phyloP scores from a whole-genome alignment of 371 early-diverging fungal species.

The Mortierella sp. region DNA sequence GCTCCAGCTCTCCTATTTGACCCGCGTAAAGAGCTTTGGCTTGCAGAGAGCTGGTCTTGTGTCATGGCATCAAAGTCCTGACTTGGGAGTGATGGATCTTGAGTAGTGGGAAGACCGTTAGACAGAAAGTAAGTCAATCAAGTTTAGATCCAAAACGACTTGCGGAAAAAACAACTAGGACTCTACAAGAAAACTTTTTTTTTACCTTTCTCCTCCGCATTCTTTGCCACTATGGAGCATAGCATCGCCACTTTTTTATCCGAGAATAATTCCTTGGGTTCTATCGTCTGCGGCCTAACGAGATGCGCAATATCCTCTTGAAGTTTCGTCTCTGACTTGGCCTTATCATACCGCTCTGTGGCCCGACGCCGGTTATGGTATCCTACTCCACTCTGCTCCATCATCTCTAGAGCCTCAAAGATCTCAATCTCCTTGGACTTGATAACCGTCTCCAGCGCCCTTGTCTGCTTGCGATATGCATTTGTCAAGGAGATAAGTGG shows the following conservation, averaged over 20 bases:
- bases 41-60: no score
- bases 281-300: conserved; percentile 14
- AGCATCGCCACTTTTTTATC: conserved; percentile 18
- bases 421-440: conserved; percentile 47
- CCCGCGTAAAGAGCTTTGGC: no score
- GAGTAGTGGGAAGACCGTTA: no score
- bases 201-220: conserved; percentile 26
- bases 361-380: conserved; percentile 39
- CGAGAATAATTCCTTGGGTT: conserved; percentile 37
- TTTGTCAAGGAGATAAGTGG: conserved; percentile 42
- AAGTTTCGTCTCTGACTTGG: conserved; percentile 20
- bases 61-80: no score
- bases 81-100: not conserved
- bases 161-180: no score
- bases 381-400: conserved; percentile 36
- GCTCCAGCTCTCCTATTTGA: no score
- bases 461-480: conserved; percentile 37
- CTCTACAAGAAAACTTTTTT: no score
- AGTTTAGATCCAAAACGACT: no score
- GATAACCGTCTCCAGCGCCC: conserved; percentile 21
- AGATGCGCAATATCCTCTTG: conserved; percentile 25
- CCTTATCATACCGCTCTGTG: conserved; percentile 37
- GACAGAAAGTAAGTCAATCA: no score
- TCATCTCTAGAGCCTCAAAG: conserved; percentile 39
- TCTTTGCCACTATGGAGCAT: conserved; percentile 34